phyloP scores from a whole-genome alignment of 2,329 filamentous ascomycete genomes.

The Fusarium oxysporum region DNA sequence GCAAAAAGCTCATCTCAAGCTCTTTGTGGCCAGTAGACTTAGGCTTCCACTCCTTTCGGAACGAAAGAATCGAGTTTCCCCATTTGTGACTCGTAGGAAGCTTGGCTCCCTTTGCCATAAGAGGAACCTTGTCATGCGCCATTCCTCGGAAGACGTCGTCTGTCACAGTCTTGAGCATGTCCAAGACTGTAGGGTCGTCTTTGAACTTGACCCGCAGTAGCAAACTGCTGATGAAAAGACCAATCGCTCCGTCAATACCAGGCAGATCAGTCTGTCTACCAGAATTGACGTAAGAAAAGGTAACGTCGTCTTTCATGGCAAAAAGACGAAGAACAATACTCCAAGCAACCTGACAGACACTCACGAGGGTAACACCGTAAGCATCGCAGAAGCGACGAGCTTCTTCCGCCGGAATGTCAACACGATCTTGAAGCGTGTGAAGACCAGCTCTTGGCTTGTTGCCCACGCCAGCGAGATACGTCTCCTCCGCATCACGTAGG shows the following conservation, averaged over 20 bases:
- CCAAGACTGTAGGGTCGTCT: background rate
- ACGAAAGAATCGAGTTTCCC: slow-evolving; percentile 1
- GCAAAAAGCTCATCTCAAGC: background rate
- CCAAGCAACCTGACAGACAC: slow-evolving; percentile 2
- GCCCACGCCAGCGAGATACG: background rate
- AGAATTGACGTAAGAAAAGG: background rate
- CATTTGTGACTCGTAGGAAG: background rate
- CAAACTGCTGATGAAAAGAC: background rate
- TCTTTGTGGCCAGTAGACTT: background rate
- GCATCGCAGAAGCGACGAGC: background rate
- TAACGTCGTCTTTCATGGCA: background rate
- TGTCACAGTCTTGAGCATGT: background rate
- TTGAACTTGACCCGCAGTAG: background rate
- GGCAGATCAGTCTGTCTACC: background rate
- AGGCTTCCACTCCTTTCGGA: slow-evolving; percentile 1
- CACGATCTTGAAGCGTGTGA: background rate
- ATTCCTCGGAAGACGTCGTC: background rate
- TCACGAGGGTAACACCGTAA: background rate
- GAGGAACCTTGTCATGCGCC: background rate
- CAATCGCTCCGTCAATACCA: background rate
- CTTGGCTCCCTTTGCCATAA: background rate
- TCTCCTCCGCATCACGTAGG: background rate
- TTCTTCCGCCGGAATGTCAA: background rate
- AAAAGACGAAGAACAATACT: background rate
- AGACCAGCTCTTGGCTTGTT: background rate